A percentile compares a stretch with the other conserved stretches of the same genome.
Evolutionary conservation across 345 rosid species (phyloP).

Genomic region (Salix koriyanagi): DNA sequence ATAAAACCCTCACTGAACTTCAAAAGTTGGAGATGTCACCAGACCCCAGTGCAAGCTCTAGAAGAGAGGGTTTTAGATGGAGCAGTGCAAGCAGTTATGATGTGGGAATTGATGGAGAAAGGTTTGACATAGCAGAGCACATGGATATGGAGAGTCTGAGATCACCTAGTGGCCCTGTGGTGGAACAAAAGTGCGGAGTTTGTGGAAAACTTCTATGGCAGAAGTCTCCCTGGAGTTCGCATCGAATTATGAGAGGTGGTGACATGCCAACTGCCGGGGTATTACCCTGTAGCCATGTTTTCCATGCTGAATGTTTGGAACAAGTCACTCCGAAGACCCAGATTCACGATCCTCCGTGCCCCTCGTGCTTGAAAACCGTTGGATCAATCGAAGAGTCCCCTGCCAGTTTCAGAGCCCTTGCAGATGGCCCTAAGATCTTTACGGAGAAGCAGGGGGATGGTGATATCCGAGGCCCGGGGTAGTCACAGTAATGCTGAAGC

Average conservation of each 20-base stretch:
- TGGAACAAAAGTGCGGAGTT: constrained; percentile 61
- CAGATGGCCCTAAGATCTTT: constrained; percentile 60
- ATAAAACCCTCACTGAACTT: constrained; percentile 42
- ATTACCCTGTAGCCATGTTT: constrained; percentile 77
- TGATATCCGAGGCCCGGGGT: constrained; percentile 40
- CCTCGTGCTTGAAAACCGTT: constrained; percentile 52
- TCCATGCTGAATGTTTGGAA: constrained; percentile 91
- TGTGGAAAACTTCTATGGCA: constrained; percentile 64
- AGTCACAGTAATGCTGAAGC: constrained; percentile 23
- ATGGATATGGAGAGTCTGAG: constrained; percentile 34
- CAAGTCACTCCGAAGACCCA: constrained; percentile 63
- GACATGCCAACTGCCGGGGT: constrained; percentile 82
- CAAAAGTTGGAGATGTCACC: constrained; percentile 51
- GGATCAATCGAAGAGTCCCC: constrained; percentile 41
- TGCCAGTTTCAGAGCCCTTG: constrained; percentile 55
- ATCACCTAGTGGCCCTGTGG: constrained; percentile 24
- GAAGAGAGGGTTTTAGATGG: constrained; percentile 76
- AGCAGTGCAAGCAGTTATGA: constrained; percentile 66
- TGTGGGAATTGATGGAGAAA: constrained; percentile 53
- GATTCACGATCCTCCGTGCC: constrained; percentile 71
- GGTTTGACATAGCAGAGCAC: constrained; percentile 41
- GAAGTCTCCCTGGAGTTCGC: constrained; percentile 84
- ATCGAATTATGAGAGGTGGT: constrained; percentile 59
- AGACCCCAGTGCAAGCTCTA: constrained; percentile 54
- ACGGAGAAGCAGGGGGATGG: constrained; percentile 47